Conservation (phyloP, 805 yeast genomes). For the Wickerhamiella siamensis region DNA sequence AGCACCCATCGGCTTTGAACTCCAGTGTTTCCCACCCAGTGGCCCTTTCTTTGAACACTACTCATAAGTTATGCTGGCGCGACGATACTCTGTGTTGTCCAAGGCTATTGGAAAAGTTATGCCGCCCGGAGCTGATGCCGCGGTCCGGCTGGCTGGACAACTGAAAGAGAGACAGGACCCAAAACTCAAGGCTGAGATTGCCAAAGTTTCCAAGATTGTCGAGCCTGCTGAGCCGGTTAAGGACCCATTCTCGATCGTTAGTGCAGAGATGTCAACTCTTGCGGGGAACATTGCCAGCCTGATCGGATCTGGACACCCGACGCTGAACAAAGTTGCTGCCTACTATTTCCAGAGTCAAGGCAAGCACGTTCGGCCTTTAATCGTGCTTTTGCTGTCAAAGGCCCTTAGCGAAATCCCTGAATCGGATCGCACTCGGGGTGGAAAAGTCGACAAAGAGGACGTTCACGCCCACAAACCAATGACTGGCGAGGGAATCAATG, state of each 20-base stretch:
- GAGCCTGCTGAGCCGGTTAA: slow-evolving; percentile 30
- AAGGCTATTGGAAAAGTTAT: slow-evolving; percentile 2
- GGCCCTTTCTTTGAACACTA: too few relatives aligned
- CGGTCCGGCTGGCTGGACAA: slow-evolving; percentile 3
- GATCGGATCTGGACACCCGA: slow-evolving; percentile 89
- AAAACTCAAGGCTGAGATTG: slow-evolving; percentile 14
- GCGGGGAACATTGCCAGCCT: slow-evolving; percentile 76
- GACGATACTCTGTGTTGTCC: slow-evolving; percentile 3
- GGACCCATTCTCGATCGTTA: slow-evolving; percentile 84
- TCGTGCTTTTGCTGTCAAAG: slow-evolving; percentile 70
- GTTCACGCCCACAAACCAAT: slow-evolving; percentile 16
- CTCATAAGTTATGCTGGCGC: background rate
- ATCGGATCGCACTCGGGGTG: slow-evolving; percentile 50
- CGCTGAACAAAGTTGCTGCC: slow-evolving; percentile 78
- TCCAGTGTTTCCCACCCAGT: too few relatives aligned
- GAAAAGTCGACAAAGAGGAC: slow-evolving; percentile 36
- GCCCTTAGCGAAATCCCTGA: slow-evolving; percentile 63
- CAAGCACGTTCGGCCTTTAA: slow-evolving; percentile 82
- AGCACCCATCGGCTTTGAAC: too few relatives aligned
- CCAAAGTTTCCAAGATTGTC: slow-evolving; percentile 21
- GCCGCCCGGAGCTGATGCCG: slow-evolving; percentile 1
- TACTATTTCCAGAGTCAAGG: slow-evolving; percentile 96
- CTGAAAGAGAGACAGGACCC: slow-evolving; percentile 7
- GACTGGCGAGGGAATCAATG: slow-evolving; percentile 25
- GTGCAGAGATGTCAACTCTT: slow-evolving; percentile 80